A percentile compares a stretch with the other conserved stretches of the same genome.
Evolutionary conservation across 805 yeast genomes (phyloP).

Genomic region (Candida boidinii): DNA sequence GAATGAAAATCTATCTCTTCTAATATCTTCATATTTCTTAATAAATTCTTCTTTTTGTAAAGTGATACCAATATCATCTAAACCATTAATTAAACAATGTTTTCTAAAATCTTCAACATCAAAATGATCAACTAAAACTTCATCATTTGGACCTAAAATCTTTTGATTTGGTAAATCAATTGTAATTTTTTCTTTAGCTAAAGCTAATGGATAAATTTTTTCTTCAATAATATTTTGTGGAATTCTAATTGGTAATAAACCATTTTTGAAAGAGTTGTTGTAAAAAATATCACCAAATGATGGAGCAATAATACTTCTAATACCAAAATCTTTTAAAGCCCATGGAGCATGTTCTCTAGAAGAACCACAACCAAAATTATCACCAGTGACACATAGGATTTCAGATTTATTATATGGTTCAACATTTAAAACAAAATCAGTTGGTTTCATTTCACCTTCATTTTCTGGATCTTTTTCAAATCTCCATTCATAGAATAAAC

Average conservation of each 20-base stretch:
- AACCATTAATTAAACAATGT: conserved; percentile 89
- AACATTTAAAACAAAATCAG: conserved; percentile 87
- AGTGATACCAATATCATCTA: conserved; percentile 95
- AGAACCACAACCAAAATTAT: conserved; percentile 98
- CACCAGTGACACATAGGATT: conserved; percentile 87
- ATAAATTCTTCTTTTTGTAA: conserved; percentile 81
- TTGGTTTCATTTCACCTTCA: conserved; percentile 67
- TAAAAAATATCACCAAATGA: conserved; percentile 97
- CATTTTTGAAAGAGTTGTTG: conserved; percentile 95
- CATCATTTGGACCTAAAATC: conserved; percentile 58
- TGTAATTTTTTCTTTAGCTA: conserved; percentile 59
- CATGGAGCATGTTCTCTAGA: conserved; percentile 99
- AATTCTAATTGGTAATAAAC: conserved; percentile 87
- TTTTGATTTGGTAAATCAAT: conserved; percentile 85
- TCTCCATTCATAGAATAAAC: conserved; percentile 88
- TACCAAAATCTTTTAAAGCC: conserved; percentile 98
- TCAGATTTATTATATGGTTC: conserved; percentile 75
- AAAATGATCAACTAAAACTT: conserved; percentile 71
- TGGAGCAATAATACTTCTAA: conserved; percentile 92
- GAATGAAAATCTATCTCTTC: conserved; percentile 81
- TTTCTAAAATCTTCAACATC: conserved; percentile 89
- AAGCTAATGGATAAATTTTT: conserved; percentile 75
- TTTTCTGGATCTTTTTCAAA: conserved; percentile 56
- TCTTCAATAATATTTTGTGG: conserved; percentile 64
- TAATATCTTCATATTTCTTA: conserved; percentile 59